Evolutionary conservation across 129 eudicot genomes (phyloP), one percentile per base, ranked within the genome.

Genomic region (carrot (Daucus carota)): DNA sequence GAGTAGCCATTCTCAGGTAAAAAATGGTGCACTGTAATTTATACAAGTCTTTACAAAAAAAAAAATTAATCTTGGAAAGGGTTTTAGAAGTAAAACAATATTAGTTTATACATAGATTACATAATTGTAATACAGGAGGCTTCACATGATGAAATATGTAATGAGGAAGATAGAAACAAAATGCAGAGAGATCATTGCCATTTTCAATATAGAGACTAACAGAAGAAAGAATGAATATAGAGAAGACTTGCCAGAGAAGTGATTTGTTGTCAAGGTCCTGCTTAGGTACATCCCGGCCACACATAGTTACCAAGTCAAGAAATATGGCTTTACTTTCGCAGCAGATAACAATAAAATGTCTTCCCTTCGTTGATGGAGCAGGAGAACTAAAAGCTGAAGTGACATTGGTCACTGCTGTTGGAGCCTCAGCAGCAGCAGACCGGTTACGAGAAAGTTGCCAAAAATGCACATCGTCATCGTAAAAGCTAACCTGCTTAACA

Each of bases 221-320:
- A 17, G 65, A 60, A 63, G 31, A n/a, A 15, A 76, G 65, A 63
- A 13, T 42, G 31, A 6, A 70, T 57, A 76, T 72, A 34, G 20
- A 72, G 29, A 60, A n/a, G 69, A 88, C 88, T 93, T 85, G 74
- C 98, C 98, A 93, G 86, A 93, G 80, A 80, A 93, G 96, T 62
- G 97, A 93, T 45, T 82, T 89, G 76, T 90, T 90, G 84, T 93
- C 98, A 59, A 93, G 87, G 72, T 93, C 98, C 73, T 89, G 93
- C 84, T 93, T 93, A 59, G 98, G 97, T 43, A 93, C 98, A 89
- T 93, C 98, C 52, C 98, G 91, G 36, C 98, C 97, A 42, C 97
- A 92, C 98, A 93, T 93, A 65, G 98, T 93, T 74, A 93, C 98
- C 88, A 93, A 85, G 80, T 93, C 98, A 48, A 93, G 78, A 83